Base-by-base conservation (phyloP, 148 eudicot species). In the Rhododendron vialii region DNA sequence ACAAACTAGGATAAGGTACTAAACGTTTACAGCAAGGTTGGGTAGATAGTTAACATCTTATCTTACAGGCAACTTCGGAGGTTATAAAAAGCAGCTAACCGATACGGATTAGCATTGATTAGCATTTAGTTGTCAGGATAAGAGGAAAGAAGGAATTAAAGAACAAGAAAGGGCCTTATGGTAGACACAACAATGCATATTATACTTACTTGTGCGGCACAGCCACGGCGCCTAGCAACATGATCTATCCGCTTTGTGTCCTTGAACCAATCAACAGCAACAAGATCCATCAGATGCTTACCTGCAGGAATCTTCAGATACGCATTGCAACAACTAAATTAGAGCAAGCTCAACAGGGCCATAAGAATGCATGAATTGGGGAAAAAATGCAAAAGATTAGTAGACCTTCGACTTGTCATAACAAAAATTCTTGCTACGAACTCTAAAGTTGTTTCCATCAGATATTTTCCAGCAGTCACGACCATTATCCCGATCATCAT, bases 201-300 rank as follows among this genome's bases (percentile, higher is more conserved):
- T 28, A 84, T 82, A 87, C 96, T 90, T 91, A 93, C 98, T 88
- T 96, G 97, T 53, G 96, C 97, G 26, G 98, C 98, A 90, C 99
- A 95, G 85, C 98, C 96, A 89, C 79, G 94, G 48, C 99, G 99
- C 86, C 94, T 92, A 69, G 95, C 99, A 88, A 96, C 98, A 89
- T 96, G 96, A 87, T 96, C 99, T 94, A 96, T 96, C 88, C 99
- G 88, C 88, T 91, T 96, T 77, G 94, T 87, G 90, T 95, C 93
- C 86, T 96, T 96, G 84, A 96, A 93, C 98, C 98, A 96, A 90
- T 95, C 98, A 83, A 95, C 98, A 65, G 99, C 98, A 83, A 96
- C 99, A 89, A 96, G 98, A 90, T 95, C 98, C 98, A 96, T 90
- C 50, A 94, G 88, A 90, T 91, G 96, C 87, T 96, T 94, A 83